A percentile compares a stretch with the other conserved stretches of the same genome.
Evolutionary conservation across 1,284 basidiomycete species (phyloP).

Genomic region (Kwoniella shivajii): DNA sequence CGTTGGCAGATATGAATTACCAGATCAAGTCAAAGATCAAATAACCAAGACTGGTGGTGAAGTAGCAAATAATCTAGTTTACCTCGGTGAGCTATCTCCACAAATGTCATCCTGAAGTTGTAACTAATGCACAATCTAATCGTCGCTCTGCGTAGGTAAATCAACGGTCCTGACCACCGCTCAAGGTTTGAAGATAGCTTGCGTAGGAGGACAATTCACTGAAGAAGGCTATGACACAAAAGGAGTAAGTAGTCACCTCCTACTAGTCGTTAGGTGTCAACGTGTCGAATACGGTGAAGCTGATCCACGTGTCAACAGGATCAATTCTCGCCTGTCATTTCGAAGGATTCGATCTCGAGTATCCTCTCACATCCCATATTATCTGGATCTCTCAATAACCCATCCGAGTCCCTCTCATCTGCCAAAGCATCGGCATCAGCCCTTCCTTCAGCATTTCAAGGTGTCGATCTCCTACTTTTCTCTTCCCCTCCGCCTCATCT

Average conservation of each 20-base stretch:
- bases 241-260: constrained; percentile 14
- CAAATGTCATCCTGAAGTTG: background rate
- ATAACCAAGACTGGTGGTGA: constrained; percentile 74
- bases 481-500: constrained; percentile 75
- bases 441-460: constrained; percentile 56
- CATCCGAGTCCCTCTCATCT: constrained; percentile 66
- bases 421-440: constrained; percentile 71
- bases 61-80: constrained; percentile 76
- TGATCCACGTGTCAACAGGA: constrained; percentile 53
- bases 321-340: constrained; percentile 69
- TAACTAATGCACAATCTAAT: background rate
- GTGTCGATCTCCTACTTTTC: constrained; percentile 81
- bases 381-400: constrained; percentile 45
- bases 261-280: background rate
- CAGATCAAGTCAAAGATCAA: constrained; percentile 69
- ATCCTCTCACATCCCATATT: constrained; percentile 59
- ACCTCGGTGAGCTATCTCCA: constrained; percentile 66
- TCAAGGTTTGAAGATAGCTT: constrained; percentile 81
- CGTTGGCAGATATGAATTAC: constrained; percentile 75
- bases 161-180: constrained; percentile 78
- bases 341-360: constrained; percentile 69
- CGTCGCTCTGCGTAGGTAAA: constrained; percentile 71
- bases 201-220: constrained; percentile 76
- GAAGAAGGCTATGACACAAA: constrained; percentile 58
- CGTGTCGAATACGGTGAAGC: background rate